phyloP scores from a whole-genome alignment of 2,329 filamentous ascomycete species.

The Fusarium verticillioides region DNA sequence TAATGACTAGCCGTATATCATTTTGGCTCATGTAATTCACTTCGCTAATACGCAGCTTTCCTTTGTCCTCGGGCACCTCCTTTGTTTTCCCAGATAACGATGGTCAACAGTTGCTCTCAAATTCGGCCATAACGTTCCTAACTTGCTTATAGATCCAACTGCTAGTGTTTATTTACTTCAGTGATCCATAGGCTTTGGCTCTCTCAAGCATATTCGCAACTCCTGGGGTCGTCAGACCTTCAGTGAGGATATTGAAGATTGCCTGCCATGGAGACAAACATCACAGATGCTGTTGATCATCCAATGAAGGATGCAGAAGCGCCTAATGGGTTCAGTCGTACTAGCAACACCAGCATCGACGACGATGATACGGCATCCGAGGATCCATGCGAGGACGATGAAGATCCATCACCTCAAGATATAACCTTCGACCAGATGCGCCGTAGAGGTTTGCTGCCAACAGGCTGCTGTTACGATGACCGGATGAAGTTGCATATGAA shows the following conservation, averaged over 20 bases:
- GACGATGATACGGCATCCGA: conserved; percentile 50
- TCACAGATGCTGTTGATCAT: conserved; percentile 58
- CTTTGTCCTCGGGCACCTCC: not conserved
- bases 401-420: conserved; percentile 51
- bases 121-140: not conserved
- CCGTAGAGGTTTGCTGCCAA: conserved; percentile 67
- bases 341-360: conserved; percentile 40
- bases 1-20: not conserved
- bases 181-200: conserved; percentile 1
- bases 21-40: conserved; percentile 2
- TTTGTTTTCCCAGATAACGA: not conserved
- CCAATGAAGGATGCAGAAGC: conserved; percentile 55
- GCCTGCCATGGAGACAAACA: conserved; percentile 35
- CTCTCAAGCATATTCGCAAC: conserved; percentile 8
- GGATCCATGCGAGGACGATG: conserved; percentile 51
- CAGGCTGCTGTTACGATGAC: conserved; percentile 88
- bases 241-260: conserved; percentile 17
- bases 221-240: conserved; percentile 35
- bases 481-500: conserved; percentile 97
- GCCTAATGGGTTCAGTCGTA: conserved; percentile 41
- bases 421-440: conserved; percentile 53
- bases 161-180: not conserved
- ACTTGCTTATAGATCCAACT: conserved; percentile 7
- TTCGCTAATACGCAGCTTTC: conserved; percentile 1
- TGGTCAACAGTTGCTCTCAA: not conserved